Base-by-base conservation (phyloP, 257 asterid species). In the Nicotiana undulata region DNA sequence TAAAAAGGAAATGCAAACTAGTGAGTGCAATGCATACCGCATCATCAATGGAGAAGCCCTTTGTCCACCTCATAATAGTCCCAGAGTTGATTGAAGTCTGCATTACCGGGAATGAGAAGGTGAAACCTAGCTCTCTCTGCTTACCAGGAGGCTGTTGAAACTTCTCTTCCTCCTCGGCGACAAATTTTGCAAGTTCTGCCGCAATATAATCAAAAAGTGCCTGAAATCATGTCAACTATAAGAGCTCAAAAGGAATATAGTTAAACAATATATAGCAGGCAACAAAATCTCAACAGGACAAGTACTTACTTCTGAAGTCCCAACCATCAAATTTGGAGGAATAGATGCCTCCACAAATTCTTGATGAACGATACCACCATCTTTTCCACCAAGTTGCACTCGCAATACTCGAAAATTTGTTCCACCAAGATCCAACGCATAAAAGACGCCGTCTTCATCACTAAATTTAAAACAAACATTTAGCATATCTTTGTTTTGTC, bases 371-470 rank as follows among this genome's bases (percentile, higher is more conserved):
- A 95, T 85, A 2, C 97, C 96, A 2, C 86, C 87, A 63, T 56
- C 91, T 85, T 67, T 92, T 70, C 99, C 99, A 59, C 97, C 97
- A 76, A 95, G 86, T 68, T 92, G 91, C 20, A 95, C 98, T 49
- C 97, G 83, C 90, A 95, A 84, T n/a, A 95, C 99, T 49, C 99
- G 95, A 79, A 95, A 95, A 83, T 95, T 95, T 24, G 99, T 93
- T 37, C 99, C 99, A 66, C 99, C 99, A 70, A 95, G 99, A 88
- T 95, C 99, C 85, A 95, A 82, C 6, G 98, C 98, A 82, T 95
- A 95, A 87, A 84, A 95, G 63, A 93, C 92, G 52, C 99, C 99
- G 52, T 88, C 92, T 89, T 95, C 99, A 18, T 90, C 93, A 64
- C 99, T 95, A 74, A 15, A 74, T 74, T 49, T 40, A 2, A 40